Base-by-base conservation (phyloP, 768 basidiomycete species). In the Clitopilus passeckerianus region DNA sequence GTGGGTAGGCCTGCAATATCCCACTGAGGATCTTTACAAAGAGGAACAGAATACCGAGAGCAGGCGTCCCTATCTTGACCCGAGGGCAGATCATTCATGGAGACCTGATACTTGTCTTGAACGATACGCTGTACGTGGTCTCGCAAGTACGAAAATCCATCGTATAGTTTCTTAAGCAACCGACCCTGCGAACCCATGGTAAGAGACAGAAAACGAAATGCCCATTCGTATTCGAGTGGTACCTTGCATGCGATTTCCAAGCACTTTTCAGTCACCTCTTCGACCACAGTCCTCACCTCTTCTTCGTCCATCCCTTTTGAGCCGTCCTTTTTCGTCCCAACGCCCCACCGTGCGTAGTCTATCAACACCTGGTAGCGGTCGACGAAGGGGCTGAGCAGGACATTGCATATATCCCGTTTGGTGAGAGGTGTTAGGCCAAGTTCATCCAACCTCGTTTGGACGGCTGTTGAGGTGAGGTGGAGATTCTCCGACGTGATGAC, bases 331-430 rank as follows among this genome's bases (percentile, higher is more conserved):
- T 65, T 70, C 20, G 67, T 65, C 33, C 68, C 66, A 50, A 77
- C 63, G 66, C 77, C 77, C 53, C 67, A 57, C 34, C 68, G 67
- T 43, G 78, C 74, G 62, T 83, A 91, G 53, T 82, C 77, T 53
- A 86, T 66, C 18, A 87, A 68, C 44, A 76, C 68, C 53, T 72
- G 64, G 65, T 78, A 81, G 57, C 81, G 78, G 65, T 90, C 88
- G 44, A 88, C 80, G 66, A 90, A 91, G 24, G 88, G 86, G 67
- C 84, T 90, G 56, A 83, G 67, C 57, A 91, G 77, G 52, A 91
- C 73, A 66, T 86, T 81, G 55, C 79, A 75, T 37, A 87, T 74
- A 71, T 91, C 90, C 58, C 77, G 74, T 60, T 72, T 74, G 44
- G 81, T 83, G 55, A 91, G 58, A 9, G 86, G 87, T 0, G 73